Evolutionary conservation across 495 filamentous ascomycete genomes (phyloP), one percentile per base, ranked within the genome.

Genomic region (Aspergillus funiculosus): DNA sequence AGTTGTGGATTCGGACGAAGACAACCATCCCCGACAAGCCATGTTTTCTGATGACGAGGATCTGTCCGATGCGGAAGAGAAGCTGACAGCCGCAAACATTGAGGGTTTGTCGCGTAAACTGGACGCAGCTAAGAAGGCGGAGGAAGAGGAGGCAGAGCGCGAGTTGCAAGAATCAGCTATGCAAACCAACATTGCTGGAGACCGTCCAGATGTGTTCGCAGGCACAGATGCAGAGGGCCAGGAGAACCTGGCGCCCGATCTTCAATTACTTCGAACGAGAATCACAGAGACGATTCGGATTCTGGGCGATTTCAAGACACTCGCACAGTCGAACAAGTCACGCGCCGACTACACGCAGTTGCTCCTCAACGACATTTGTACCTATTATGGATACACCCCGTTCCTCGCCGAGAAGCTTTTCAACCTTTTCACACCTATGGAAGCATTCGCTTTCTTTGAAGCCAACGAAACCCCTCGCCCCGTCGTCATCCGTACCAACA

Each of bases 391-490:
- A 44, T 95, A 95, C 67, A 87, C 84, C 2, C 73, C 78, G 9
- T 92, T 79, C 64, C 74, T 95, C 11, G 89, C 87, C 1, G 84
- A 88, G 57, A 95, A 94, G 66, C 78, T 95, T 5, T 81, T 86
- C 66, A 84, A 86, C 54, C 81, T 98, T 5, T 98, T 98, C 73
- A 78, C 89, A 1, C 86, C 94, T 18, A 81, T 83, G 56, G 94
- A 98, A 68, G 94, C 92, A 0, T 95, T 98, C 48, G 89, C 89
- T 5, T 98, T 98, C 67, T 98, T 98, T 68, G 92, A 98, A 64
- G 90, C 90, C 32, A 98, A 98, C 77, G 92, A 98, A 67, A 88
- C 85, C 17, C 76, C 85, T 14, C 82, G 91, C 36, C 91, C 91
- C 1, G 79, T 96, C 34, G 85, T 90, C 49, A 78, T 86, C 48